Percentiles rank a stretch among this genome's conserved stretches.
phyloP scores from a whole-genome alignment of 1,284 basidiomycete genomes.

The Xanthoconium separans region DNA sequence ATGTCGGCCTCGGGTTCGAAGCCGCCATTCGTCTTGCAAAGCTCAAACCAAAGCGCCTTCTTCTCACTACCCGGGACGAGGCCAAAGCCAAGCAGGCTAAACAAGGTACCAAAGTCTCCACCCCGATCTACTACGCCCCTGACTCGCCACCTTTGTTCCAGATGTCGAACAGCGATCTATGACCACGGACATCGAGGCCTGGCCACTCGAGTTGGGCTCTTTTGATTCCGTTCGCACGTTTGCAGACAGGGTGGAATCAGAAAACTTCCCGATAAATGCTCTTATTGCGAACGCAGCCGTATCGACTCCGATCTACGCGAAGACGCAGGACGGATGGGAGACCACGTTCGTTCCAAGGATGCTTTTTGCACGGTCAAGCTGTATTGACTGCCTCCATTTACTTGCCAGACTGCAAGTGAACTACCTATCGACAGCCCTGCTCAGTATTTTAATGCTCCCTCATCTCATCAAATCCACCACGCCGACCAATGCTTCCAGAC shows the following conservation, averaged over 20 bases:
- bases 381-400: background rate
- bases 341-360: constrained; percentile 21
- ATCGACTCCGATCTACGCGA: constrained; percentile 14
- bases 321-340: constrained; percentile 33
- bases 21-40: constrained; percentile 30
- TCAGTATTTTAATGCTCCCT: constrained; percentile 34
- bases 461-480: constrained; percentile 30
- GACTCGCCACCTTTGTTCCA: constrained; percentile 7
- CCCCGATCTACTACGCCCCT: background rate
- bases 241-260: constrained; percentile 24
- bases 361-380: background rate
- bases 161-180: constrained; percentile 19
- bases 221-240: constrained; percentile 33
- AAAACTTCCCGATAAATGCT: constrained; percentile 19
- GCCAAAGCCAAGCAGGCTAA: constrained; percentile 24
- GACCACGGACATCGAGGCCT: constrained; percentile 22
- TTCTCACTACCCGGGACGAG: constrained; percentile 31
- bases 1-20: constrained; percentile 34
- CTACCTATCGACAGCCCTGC: constrained; percentile 32
- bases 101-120: constrained; percentile 12
- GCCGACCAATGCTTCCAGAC: constrained; percentile 21
- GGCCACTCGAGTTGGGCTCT: constrained; percentile 28
- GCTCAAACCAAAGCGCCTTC: constrained; percentile 26
- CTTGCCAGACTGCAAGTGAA: constrained; percentile 32
- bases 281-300: constrained; percentile 29